Evolutionary conservation across 352 stramenopile species (phyloP), one percentile per base, ranked within the genome.

Genomic region (Stramenopiles sp.): DNA sequence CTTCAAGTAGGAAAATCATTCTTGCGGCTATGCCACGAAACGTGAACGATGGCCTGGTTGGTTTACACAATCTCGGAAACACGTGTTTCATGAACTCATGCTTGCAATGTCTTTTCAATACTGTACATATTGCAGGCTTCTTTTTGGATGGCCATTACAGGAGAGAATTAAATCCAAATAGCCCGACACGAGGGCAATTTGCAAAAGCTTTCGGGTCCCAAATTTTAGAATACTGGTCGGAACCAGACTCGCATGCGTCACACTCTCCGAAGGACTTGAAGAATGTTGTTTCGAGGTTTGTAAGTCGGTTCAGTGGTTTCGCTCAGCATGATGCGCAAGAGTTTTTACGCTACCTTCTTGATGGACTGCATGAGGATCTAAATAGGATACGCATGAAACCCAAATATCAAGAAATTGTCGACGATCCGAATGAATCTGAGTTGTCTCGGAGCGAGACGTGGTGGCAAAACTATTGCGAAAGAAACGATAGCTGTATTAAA

Each of bases 281-380:
- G 55, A 71, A 71, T 22, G 27, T 27, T 27, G 90, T 99, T 7
- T 93, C 92, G n/a, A 94, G 93, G 75, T 97, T 96, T 83, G 92
- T 92, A 0, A 93, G 95, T 27, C 93, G 94, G 81, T 95, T 96
- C 84, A 88, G 90, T 0, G 92, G 91, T 0, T 94, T 94, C 76
- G 85, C 91, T 78, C 92, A 96, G 81, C 91, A 96, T 44, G 92
- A 96, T 82, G 93, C 89, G 81, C 92, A 97, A 80, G 92, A 97
- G 82, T 88, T 97, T 0, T 97, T 98, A 86, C 91, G 93, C 32
- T 97, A 96, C 71, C 85, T 99, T 0, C 90, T 99, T 1, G 96
- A 99, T 87, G 95, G 95, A 81, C 85, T 99, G 0, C 96, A 99
- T 86, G 96, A 99, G 87, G 96, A 99, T 85, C 85, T 98, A 33